Percentiles rank a stretch among this genome's conserved stretches.
Conservation (phyloP, 306 rosid species). For the Cucurbita ficifolia region DNA sequence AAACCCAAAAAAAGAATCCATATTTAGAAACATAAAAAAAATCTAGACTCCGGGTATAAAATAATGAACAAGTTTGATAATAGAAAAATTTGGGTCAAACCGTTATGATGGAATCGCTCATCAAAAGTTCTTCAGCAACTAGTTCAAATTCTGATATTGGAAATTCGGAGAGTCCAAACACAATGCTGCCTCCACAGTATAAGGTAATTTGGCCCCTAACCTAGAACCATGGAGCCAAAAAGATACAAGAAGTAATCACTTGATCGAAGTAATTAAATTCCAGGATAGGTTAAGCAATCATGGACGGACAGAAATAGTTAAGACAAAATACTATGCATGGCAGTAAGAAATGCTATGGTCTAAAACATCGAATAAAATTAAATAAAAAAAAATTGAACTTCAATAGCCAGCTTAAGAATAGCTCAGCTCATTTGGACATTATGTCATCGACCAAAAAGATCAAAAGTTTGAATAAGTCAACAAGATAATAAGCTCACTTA, state of each 20-base stretch:
- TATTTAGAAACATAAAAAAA: not conserved
- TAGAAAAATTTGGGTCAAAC: constrained; percentile 12
- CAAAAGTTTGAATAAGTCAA: not conserved
- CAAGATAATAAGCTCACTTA: not conserved
- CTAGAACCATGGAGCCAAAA: constrained; percentile 30
- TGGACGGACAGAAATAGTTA: not conserved
- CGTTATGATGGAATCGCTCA: constrained; percentile 90
- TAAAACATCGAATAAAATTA: not conserved
- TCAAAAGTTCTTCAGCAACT: constrained; percentile 94
- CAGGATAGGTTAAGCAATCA: not conserved
- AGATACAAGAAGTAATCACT: not conserved
- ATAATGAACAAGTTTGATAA: not conserved
- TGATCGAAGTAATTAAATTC: not conserved
- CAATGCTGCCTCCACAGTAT: constrained; percentile 76
- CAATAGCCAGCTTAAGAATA: not conserved
- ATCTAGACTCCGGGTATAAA: not conserved
- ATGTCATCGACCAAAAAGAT: not conserved
- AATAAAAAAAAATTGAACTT: not conserved
- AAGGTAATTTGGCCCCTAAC: constrained; percentile 94
- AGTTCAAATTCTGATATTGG: constrained; percentile 97
- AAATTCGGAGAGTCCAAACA: constrained; percentile 75
- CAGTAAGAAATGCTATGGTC: not conserved
- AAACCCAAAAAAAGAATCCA: not conserved
- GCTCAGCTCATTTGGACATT: not conserved
- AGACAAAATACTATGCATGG: not conserved